phyloP scores from a whole-genome alignment of 1,284 basidiomycete genomes.

The Schizophyllum commune region DNA sequence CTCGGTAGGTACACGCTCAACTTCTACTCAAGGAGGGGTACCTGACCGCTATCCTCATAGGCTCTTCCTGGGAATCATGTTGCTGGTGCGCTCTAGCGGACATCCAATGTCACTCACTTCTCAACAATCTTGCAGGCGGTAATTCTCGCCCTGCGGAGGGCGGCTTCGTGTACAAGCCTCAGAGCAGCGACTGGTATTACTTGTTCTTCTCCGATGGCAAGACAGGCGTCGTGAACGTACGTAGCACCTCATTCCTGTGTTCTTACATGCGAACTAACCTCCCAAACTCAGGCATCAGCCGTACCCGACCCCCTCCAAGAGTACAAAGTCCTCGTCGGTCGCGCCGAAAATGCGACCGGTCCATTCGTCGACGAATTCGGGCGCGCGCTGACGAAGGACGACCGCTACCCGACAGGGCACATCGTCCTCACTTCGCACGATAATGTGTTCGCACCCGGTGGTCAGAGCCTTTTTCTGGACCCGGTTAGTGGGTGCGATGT shows the following conservation, averaged over 20 bases:
- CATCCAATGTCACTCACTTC: not conserved
- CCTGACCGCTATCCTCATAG: not conserved
- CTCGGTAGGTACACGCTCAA: not conserved
- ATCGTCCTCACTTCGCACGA: conserved; percentile 26
- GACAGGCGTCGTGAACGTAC: not conserved
- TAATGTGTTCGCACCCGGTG: conserved; percentile 25
- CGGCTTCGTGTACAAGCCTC: conserved; percentile 7
- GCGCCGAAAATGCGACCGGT: conserved; percentile 19
- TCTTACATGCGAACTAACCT: not conserved
- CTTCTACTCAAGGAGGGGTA: not conserved
- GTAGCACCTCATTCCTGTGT: not conserved
- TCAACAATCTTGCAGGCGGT: conserved; percentile 2
- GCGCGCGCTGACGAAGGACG: conserved; percentile 12
- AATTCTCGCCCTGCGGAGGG: conserved; percentile 8
- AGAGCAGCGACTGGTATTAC: conserved; percentile 1
- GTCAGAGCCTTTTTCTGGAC: conserved; percentile 14
- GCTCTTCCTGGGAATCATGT: conserved; percentile 9
- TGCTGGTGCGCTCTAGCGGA: not conserved
- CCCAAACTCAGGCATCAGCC: not conserved
- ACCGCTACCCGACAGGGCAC: conserved; percentile 16
- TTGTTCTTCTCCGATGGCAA: conserved; percentile 1
- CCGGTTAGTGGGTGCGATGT: conserved; percentile 12
- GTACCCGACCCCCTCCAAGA: not conserved
- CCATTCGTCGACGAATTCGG: conserved; percentile 22
- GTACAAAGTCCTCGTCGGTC: conserved; percentile 23